These are phyloP conservation scores for Phialophora chinensis DNA, from an alignment of 2,329 filamentous ascomycete genomes.

Conservation along the genomic window DNA sequence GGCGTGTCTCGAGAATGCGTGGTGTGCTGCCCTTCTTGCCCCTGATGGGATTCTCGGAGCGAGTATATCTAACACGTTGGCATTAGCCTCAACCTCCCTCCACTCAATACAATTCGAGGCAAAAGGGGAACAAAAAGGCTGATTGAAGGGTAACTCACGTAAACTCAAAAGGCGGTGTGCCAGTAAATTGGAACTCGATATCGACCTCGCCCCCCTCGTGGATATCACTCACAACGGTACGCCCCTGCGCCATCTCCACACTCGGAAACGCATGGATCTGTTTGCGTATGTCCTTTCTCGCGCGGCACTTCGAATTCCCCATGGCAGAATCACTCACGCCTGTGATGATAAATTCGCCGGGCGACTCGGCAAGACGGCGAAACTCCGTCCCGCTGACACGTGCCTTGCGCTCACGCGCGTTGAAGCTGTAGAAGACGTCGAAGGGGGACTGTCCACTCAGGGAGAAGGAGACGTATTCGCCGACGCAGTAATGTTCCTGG, in stretches of 20 bases:
- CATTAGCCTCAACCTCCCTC: constrained; percentile 21
- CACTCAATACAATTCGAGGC: neutral
- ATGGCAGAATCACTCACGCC: constrained; percentile 80
- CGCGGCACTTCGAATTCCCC: constrained; percentile 71
- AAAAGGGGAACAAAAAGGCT: neutral
- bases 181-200: constrained; percentile 93
- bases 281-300: constrained; percentile 77
- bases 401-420: constrained; percentile 77
- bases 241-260: constrained; percentile 85
- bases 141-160: constrained; percentile 57
- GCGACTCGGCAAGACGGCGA: constrained; percentile 88
- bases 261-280: constrained; percentile 90
- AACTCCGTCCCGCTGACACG: constrained; percentile 71
- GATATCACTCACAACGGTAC: constrained; percentile 82
- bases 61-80: constrained; percentile 67
- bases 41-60: constrained; percentile 70
- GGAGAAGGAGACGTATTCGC: constrained; percentile 90
- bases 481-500: constrained; percentile 88
- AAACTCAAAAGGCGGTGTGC: constrained; percentile 95
- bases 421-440: constrained; percentile 89
- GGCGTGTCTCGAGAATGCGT: constrained; percentile 85
- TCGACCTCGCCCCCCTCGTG: constrained; percentile 95
- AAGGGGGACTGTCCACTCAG: constrained; percentile 91
- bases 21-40: constrained; percentile 68
- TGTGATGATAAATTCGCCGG: constrained; percentile 86